Evolutionary conservation across 1,284 basidiomycete genomes (phyloP).

Genomic region (Neotropicomus parvogracilis): DNA sequence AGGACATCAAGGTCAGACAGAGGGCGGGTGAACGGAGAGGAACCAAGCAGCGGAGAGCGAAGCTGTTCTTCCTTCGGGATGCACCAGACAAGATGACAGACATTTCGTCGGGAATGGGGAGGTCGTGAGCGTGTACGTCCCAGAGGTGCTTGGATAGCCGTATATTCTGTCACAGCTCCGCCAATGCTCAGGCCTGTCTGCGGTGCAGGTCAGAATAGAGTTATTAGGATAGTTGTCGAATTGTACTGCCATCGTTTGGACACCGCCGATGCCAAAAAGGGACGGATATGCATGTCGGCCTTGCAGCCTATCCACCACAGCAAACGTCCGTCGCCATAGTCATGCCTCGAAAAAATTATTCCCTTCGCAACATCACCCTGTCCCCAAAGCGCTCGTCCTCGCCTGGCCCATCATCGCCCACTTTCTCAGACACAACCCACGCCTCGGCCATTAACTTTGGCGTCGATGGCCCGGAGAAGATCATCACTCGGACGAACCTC

Average conservation of each 20-base stretch:
- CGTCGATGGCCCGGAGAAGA: constrained; percentile 66
- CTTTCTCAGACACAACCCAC: constrained; percentile 78
- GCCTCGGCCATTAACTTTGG: constrained; percentile 72
- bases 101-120: constrained; percentile 56
- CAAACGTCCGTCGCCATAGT: constrained; percentile 7
- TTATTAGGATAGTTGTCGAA: constrained; percentile 14
- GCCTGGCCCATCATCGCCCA: constrained; percentile 70
- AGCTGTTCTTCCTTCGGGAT: constrained; percentile 75
- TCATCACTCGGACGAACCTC: constrained; percentile 79
- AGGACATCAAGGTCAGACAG: constrained; percentile 76
- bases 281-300: constrained; percentile 6
- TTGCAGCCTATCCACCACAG: constrained; percentile 17
- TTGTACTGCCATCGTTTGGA: constrained; percentile 3
- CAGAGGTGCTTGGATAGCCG: background rate
- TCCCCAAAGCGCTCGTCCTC: constrained; percentile 48
- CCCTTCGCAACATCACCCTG: constrained; percentile 55
- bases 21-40: constrained; percentile 50
- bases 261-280: constrained; percentile 15
- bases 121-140: constrained; percentile 28
- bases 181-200: background rate
- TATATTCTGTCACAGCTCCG: constrained; percentile 12
- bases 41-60: constrained; percentile 64
- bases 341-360: constrained; percentile 60
- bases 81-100: constrained; percentile 78
- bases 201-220: constrained; percentile 4